Base-by-base conservation (phyloP, 805 yeast species). In the Ogataea parapolymorpha region DNA sequence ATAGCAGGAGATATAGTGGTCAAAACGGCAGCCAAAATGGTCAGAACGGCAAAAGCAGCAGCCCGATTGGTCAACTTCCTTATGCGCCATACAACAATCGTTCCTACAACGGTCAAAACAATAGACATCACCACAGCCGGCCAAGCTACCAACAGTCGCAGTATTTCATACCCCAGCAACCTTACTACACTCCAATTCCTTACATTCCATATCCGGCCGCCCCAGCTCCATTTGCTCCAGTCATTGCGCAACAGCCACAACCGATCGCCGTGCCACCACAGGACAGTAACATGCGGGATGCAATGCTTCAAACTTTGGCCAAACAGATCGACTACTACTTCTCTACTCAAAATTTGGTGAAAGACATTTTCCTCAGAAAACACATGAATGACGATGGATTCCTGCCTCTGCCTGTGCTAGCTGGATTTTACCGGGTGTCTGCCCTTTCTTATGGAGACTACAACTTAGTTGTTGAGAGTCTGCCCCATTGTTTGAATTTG, bases 321-420 rank as follows among this genome's bases (percentile, higher is more conserved):
- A 62, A 61, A 62, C 98, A 90, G 70, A 70, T 91, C 38, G 93
- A 87, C 59, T 93, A 93, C 70, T 93, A 93, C 65, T 85, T 93
- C 67, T 82, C 95, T 23, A 71, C 81, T 37, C 95, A 88, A 54
- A 93, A 93, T 65, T 72, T 93, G 65, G 71, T 83, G 53, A 85
- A 88, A 66, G 99, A 93, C 66, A 68, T 82, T 37, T 91, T 67
- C 60, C 72, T 93, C 65, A 79, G 96, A 64, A 75, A 79, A 50
- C 85, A 85, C 55, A 85, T 91, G 95, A 77, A 82, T 62, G 55
- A 74, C 34, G 71, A 78, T 44, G 96, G 96, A 18, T 81, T 82
- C 72, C 73, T 89, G 40, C 78, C 81, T 25, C 63, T 88, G 43
- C 57, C 62, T 5, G 71, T 78, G 42, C 72, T 88, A 49, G 79